These are phyloP conservation scores for Athelia psychrophila DNA, from an alignment of 1,284 basidiomycete species.

Conservation along the genomic window DNA sequence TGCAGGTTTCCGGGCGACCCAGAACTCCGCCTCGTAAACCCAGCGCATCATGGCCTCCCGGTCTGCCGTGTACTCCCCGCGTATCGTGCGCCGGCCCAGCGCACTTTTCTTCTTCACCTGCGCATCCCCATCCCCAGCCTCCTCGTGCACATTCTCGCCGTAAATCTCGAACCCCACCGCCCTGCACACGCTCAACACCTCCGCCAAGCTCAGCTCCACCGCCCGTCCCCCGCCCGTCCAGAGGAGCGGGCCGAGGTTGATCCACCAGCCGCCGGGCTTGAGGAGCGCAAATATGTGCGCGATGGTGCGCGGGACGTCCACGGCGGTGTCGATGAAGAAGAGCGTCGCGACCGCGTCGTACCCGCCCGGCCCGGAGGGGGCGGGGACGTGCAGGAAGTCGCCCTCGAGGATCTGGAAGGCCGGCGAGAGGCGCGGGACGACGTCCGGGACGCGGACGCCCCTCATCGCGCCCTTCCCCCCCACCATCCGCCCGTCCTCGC, in stretches of 20 bases:
- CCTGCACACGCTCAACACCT: conserved; percentile 46
- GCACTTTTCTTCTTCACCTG: conserved; percentile 1
- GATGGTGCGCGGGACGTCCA: conserved; percentile 53
- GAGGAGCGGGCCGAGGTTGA: conserved; percentile 65
- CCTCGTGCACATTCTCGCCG: conserved; percentile 6
- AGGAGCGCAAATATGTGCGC: conserved; percentile 51
- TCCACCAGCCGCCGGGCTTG: conserved; percentile 58
- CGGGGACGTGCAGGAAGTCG: conserved; percentile 48
- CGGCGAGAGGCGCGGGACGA: conserved; percentile 42
- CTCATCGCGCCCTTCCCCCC: conserved; percentile 40
- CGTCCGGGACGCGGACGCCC: conserved; percentile 53
- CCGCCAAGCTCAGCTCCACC: conserved; percentile 61
- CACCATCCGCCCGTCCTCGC: too few relatives aligned
- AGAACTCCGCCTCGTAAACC: conserved; percentile 65
- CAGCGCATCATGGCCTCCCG: conserved; percentile 62
- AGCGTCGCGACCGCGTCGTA: conserved; percentile 63
- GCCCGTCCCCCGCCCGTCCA: conserved; percentile 57
- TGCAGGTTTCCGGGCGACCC: conserved; percentile 50
- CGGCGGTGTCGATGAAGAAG: conserved; percentile 71
- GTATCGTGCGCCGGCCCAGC: conserved; percentile 35
- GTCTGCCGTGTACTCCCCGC: conserved; percentile 65
- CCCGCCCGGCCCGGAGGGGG: conserved; percentile 16
- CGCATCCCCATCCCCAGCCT: conserved; percentile 3
- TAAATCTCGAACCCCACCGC: conserved; percentile 48
- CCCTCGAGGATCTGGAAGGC: conserved; percentile 41